Percentiles rank a stretch among this genome's conserved stretches.
These are phyloP conservation scores for Rhizopogon hawkerae DNA, from an alignment of 1,284 basidiomycete species.

Conservation along the genomic window DNA sequence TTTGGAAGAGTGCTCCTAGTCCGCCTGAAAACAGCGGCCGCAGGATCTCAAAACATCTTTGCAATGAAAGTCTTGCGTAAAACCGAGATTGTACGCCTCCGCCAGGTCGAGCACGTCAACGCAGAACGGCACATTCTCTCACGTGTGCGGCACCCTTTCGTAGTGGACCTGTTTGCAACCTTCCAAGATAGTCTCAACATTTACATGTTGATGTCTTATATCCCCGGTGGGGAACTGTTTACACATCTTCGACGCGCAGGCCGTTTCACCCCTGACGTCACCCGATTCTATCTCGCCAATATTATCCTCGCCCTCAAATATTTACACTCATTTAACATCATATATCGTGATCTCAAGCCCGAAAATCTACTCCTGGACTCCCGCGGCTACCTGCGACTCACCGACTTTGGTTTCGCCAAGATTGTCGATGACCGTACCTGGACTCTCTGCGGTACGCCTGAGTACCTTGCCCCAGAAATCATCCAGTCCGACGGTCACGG, in stretches of 20 bases:
- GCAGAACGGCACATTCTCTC: slow-evolving; percentile 95
- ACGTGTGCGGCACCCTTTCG: slow-evolving; percentile 72
- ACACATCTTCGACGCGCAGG: slow-evolving; percentile 87
- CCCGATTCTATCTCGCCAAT: slow-evolving; percentile 97
- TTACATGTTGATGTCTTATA: slow-evolving; percentile 99
- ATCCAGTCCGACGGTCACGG: slow-evolving; percentile 97
- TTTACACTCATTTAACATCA: slow-evolving; percentile 96
- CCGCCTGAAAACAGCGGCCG: slow-evolving; percentile 45
- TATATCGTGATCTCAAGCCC: slow-evolving; percentile 97
- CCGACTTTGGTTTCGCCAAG: slow-evolving; percentile 98
- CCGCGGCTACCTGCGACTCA: slow-evolving; percentile 93
- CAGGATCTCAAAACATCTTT: slow-evolving; percentile 59
- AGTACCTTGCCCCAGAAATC: slow-evolving; percentile 92
- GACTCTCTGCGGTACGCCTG: slow-evolving; percentile 97
- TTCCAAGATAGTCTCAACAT: slow-evolving; percentile 94
- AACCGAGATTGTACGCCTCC: slow-evolving; percentile 88
- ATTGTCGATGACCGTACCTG: slow-evolving; percentile 98
- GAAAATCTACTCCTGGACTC: slow-evolving; percentile 95
- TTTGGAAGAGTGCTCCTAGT: slow-evolving; percentile 90
- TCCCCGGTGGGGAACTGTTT: slow-evolving; percentile 96
- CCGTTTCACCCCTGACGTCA: slow-evolving; percentile 95
- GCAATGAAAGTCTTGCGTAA: slow-evolving; percentile 92
- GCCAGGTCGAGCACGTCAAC: slow-evolving; percentile 98
- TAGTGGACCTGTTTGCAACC: slow-evolving; percentile 87
- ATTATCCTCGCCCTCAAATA: slow-evolving; percentile 95